Conservation (phyloP, 352 stramenopile genomes). For the Phytophthora foliorum region DNA sequence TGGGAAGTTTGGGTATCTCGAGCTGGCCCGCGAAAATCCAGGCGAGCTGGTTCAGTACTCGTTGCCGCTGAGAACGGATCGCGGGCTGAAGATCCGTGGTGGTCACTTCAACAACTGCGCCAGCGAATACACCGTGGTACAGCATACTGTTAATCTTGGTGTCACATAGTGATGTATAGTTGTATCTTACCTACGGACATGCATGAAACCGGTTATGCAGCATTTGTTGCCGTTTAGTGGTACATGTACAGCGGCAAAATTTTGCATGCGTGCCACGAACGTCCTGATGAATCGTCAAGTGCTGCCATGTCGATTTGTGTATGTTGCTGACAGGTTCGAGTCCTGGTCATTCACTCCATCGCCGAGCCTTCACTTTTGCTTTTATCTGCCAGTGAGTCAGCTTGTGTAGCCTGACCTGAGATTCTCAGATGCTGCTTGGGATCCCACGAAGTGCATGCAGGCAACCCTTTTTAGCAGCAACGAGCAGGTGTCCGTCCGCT, state of each 20-base stretch:
- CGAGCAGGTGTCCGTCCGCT: constrained; percentile 12
- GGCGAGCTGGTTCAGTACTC: constrained; percentile 10
- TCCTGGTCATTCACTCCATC: constrained; percentile 1
- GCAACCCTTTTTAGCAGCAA: constrained; percentile 11
- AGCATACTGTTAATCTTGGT: background rate
- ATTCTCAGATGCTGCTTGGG: too few species aligned
- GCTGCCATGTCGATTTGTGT: constrained; percentile 17
- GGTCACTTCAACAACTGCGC: constrained; percentile 20
- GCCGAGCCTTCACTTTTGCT: background rate
- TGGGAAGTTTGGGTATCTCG: constrained; percentile 29
- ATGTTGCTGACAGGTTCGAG: constrained; percentile 8
- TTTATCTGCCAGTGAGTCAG: constrained; percentile 6
- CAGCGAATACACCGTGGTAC: background rate
- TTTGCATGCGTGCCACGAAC: constrained; percentile 23
- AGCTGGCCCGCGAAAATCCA: constrained; percentile 33
- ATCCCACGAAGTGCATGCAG: background rate
- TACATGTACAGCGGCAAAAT: constrained; percentile 16
- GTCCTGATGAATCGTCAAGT: background rate
- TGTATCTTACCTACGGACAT: background rate
- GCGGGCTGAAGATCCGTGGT: background rate
- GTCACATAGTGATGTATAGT: background rate
- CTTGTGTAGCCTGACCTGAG: too few species aligned
- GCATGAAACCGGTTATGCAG: background rate
- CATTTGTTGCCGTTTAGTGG: constrained; percentile 13
- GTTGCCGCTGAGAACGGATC: constrained; percentile 21